These are phyloP conservation scores for Serendipita sp. DNA, from an alignment of 1,284 basidiomycete species.

Conservation along the genomic window DNA sequence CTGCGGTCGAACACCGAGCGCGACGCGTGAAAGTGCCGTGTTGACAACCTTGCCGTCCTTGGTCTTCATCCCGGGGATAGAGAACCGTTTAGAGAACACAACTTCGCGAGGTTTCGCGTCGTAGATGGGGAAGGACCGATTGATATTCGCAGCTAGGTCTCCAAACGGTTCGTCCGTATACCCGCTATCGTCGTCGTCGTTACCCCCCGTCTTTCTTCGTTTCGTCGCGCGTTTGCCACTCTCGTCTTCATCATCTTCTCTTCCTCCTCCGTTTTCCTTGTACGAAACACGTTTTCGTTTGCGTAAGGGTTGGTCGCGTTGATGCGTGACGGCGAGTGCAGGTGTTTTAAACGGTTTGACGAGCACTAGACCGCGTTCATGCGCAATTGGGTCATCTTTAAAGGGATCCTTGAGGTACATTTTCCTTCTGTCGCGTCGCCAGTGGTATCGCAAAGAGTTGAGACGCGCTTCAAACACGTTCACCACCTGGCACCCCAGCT, in stretches of 20 bases:
- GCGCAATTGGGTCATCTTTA: neutral
- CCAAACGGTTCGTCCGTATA: constrained; percentile 40
- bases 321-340: constrained; percentile 27
- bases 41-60: constrained; percentile 62
- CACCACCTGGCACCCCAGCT: too few relatives aligned
- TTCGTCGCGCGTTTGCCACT: constrained; percentile 9
- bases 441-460: neutral
- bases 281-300: constrained; percentile 78
- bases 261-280: constrained; percentile 23
- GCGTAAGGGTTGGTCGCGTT: constrained; percentile 49
- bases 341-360: constrained; percentile 69
- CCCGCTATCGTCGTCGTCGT: constrained; percentile 30
- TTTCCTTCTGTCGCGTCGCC: neutral
- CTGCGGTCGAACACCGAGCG: constrained; percentile 77
- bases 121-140: constrained; percentile 71
- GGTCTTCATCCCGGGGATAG: constrained; percentile 76
- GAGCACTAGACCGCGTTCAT: neutral
- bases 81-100: constrained; percentile 44
- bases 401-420: neutral
- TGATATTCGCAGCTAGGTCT: constrained; percentile 22
- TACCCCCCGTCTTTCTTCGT: constrained; percentile 30
- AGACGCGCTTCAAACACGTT: too few relatives aligned
- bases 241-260: constrained; percentile 37
- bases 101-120: constrained; percentile 66
- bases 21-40: constrained; percentile 51